Evolutionary conservation across 768 basidiomycete species (phyloP).

Genomic region (Solioccasus polychromus): DNA sequence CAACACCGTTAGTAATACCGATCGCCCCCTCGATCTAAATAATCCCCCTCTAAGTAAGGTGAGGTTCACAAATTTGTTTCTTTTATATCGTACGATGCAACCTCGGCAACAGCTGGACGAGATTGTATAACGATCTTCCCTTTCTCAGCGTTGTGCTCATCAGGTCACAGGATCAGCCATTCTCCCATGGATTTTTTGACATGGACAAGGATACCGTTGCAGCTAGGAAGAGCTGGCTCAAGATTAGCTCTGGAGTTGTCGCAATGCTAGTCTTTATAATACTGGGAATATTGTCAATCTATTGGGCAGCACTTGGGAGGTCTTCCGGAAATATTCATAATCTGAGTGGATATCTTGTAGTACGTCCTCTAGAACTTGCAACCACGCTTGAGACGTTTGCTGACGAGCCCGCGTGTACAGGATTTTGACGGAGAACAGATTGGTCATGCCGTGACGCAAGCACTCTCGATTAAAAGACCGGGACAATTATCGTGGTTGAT

Average conservation of each 20-base stretch:
- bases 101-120: slow-evolving; percentile 3
- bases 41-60: too few relatives aligned
- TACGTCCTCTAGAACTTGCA: slow-evolving; percentile 29
- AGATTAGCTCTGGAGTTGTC: slow-evolving; percentile 35
- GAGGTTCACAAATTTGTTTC: too few relatives aligned
- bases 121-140: slow-evolving; percentile 7
- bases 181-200: slow-evolving; percentile 30
- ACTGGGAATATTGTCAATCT: slow-evolving; percentile 52
- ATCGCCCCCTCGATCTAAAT: too few relatives aligned
- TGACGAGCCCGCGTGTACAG: slow-evolving; percentile 26
- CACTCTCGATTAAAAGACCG: slow-evolving; percentile 32
- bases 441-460: slow-evolving; percentile 44
- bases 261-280: slow-evolving; percentile 42
- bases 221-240: slow-evolving; percentile 41
- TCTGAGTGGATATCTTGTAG: slow-evolving; percentile 57
- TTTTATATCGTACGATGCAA: slow-evolving; percentile 2
- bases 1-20: neutral
- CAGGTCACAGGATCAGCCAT: slow-evolving; percentile 21
- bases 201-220: slow-evolving; percentile 24
- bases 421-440: slow-evolving; percentile 60
- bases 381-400: neutral
- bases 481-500: slow-evolving; percentile 46
- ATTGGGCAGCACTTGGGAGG: slow-evolving; percentile 58
- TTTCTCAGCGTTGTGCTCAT: slow-evolving; percentile 5
- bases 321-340: slow-evolving; percentile 36